Evolutionary conservation across 768 basidiomycete genomes (phyloP).

Genomic region (Mycena rosella): DNA sequence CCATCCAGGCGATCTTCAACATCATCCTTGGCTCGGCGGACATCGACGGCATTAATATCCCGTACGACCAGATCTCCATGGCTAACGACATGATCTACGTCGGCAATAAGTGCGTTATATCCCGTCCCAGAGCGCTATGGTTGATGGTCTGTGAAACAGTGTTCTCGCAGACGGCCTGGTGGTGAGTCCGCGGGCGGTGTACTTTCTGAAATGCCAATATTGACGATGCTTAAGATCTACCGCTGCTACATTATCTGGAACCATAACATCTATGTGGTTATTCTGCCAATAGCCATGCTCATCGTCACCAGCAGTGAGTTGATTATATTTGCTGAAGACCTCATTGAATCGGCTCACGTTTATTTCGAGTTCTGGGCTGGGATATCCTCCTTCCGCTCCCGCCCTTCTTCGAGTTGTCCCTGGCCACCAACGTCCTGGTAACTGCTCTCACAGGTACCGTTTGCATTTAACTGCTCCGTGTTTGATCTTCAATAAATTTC

Average conservation of each 20-base stretch:
- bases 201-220: not conserved
- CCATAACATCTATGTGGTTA: conserved; percentile 45
- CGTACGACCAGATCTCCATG: conserved; percentile 44
- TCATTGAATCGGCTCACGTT: not conserved
- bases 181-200: conserved; percentile 31
- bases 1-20: conserved; percentile 47
- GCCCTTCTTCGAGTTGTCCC: conserved; percentile 46
- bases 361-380: conserved; percentile 36
- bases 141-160: conserved; percentile 31
- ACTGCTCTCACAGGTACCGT: conserved; percentile 46
- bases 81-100: conserved; percentile 47
- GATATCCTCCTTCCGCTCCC: conserved; percentile 44
- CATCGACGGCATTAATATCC: conserved; percentile 41
- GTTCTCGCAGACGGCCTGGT: conserved; percentile 47
- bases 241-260: conserved; percentile 50
- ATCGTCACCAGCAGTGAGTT: conserved; percentile 44
- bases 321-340: conserved; percentile 1
- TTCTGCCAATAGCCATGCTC: conserved; percentile 43
- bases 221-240: conserved; percentile 41
- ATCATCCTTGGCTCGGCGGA: conserved; percentile 46
- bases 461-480: too few relatives aligned
- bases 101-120: conserved; percentile 47
- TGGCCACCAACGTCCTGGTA: conserved; percentile 46
- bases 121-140: not conserved
- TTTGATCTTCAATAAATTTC: not conserved